Evolutionary conservation across 257 asterid genomes (phyloP).

Genomic region (Eustoma russellianum): DNA sequence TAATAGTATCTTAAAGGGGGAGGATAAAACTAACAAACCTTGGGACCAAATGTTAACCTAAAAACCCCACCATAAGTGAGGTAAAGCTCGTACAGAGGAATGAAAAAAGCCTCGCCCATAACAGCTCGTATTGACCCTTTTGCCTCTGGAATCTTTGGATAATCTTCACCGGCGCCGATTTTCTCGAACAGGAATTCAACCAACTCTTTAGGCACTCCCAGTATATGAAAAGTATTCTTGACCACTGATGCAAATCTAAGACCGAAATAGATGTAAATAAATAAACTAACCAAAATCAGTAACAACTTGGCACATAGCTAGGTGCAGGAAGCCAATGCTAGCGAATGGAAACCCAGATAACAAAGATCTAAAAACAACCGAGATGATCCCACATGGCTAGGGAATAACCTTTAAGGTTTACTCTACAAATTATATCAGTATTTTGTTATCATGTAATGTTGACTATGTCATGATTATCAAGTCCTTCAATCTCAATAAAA

Average conservation of each 20-base stretch:
- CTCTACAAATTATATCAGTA: too few relatives aligned
- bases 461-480: too few relatives aligned
- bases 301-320: too few relatives aligned
- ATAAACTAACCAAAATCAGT: not conserved
- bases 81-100: conserved; percentile 80
- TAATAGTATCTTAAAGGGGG: not conserved
- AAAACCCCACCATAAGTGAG: conserved; percentile 83
- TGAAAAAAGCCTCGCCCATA: conserved; percentile 69
- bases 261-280: conserved; percentile 8
- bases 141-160: conserved; percentile 73
- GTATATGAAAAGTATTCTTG: conserved; percentile 38
- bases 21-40: conserved; percentile 37
- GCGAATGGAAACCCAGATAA: too few relatives aligned
- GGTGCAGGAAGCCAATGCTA: too few relatives aligned
- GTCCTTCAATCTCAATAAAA: too few relatives aligned
- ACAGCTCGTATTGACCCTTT: conserved; percentile 60
- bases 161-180: conserved; percentile 33
- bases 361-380: too few relatives aligned
- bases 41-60: conserved; percentile 87
- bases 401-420: too few relatives aligned
- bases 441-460: too few relatives aligned
- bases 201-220: conserved; percentile 64
- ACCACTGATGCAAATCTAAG: conserved; percentile 57
- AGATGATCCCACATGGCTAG: too few relatives aligned
- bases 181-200: conserved; percentile 44